Evolutionary conservation across 139 green algal genomes (phyloP).

Genomic region (Pedinophyceae sp.): DNA sequence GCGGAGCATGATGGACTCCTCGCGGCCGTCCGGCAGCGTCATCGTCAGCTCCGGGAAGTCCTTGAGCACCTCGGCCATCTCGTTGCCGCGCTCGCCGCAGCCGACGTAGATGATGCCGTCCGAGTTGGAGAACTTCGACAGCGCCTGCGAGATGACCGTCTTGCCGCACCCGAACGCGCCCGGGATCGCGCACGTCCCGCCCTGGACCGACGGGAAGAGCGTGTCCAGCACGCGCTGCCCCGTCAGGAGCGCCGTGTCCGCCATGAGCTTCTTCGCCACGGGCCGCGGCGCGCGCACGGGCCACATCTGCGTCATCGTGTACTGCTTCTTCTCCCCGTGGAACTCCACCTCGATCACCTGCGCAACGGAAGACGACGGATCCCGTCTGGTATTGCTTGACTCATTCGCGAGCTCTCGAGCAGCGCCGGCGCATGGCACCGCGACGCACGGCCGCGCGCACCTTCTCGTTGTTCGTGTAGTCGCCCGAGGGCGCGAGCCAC

Average conservation of each 20-base stretch:
- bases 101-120: constrained; percentile 99
- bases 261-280: constrained; percentile 83
- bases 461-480: constrained; percentile 81
- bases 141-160: constrained; percentile 88
- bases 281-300: constrained; percentile 83
- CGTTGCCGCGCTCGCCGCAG: constrained; percentile 92
- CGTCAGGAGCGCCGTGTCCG: constrained; percentile 92
- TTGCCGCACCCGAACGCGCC: constrained; percentile 98
- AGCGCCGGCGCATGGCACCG: too few species aligned
- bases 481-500: constrained; percentile 75
- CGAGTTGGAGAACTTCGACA: constrained; percentile 97
- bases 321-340: constrained; percentile 78
- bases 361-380: too few species aligned
- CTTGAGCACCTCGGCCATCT: constrained; percentile 77
- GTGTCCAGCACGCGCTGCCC: constrained; percentile 93
- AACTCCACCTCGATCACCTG: constrained; percentile 95
- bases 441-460: too few species aligned
- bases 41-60: constrained; percentile 96
- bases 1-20: constrained; percentile 98
- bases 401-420: too few species aligned
- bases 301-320: constrained; percentile 94
- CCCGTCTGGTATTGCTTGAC: too few species aligned
- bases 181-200: constrained; percentile 94
- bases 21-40: constrained; percentile 86
- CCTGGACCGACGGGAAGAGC: constrained; percentile 93